A percentile compares a stretch with the other conserved stretches of the same genome.
These are phyloP conservation scores for Cordia subcordata DNA, from an alignment of 257 asterid species.

Conservation along the genomic window DNA sequence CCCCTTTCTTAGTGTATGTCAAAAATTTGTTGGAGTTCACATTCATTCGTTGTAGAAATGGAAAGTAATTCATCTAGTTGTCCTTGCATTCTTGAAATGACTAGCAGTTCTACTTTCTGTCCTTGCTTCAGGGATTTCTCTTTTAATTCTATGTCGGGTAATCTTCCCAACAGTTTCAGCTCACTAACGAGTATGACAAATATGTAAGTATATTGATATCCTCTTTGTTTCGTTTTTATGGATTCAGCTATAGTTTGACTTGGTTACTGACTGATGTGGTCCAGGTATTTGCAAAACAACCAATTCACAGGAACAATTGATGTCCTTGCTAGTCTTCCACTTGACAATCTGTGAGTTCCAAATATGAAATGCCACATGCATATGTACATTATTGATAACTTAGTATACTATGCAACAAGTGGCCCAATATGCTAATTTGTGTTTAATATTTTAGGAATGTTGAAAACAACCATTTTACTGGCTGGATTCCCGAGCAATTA, in stretches of 20 bases:
- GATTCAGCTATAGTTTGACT: conserved; percentile 2
- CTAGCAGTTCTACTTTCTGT: conserved; percentile 6
- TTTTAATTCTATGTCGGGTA: conserved; percentile 59
- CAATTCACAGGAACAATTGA: conserved; percentile 88
- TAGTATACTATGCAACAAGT: not conserved
- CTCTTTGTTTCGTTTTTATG: conserved; percentile 2
- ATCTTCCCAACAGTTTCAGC: conserved; percentile 74
- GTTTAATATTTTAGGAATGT: conserved; percentile 45
- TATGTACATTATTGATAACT: conserved; percentile 7
- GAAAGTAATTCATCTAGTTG: not conserved
- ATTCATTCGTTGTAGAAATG: not conserved
- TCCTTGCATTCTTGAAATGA: conserved; percentile 9
- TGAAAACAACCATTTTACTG: conserved; percentile 82
- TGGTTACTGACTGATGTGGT: conserved; percentile 16
- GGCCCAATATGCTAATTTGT: conserved; percentile 10
- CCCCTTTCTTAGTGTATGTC: not conserved
- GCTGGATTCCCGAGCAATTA: conserved; percentile 79
- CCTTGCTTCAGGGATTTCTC: conserved; percentile 76
- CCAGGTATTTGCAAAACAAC: conserved; percentile 90
- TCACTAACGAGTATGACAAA: conserved; percentile 43
- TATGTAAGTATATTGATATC: conserved; percentile 49
- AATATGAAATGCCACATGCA: not conserved
- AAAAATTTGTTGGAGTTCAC: not conserved
- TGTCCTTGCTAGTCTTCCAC: conserved; percentile 86
- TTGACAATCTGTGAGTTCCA: conserved; percentile 60